Conservation (phyloP, 129 eudicot genomes). For the Chrysanthemum makinoi region DNA sequence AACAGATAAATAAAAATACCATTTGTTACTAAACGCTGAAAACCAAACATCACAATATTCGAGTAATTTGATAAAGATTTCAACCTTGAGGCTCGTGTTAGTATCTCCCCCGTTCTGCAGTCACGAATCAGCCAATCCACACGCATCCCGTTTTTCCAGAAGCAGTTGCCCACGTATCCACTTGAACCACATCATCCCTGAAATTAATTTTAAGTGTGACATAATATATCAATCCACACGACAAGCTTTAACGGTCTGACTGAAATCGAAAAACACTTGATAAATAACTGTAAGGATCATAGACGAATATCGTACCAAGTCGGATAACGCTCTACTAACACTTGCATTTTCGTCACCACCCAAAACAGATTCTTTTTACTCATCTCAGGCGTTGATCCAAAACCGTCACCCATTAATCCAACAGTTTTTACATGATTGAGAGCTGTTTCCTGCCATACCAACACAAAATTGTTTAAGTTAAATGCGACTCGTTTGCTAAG, state of each 20-base stretch:
- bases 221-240: constrained; percentile 17
- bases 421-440: constrained; percentile 88
- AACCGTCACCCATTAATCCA: constrained; percentile 87
- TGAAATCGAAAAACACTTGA: neutral
- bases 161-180: constrained; percentile 97
- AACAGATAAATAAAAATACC: constrained; percentile 9
- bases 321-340: constrained; percentile 87
- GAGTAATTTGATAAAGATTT: neutral
- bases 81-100: constrained; percentile 93
- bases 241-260: neutral
- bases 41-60: neutral
- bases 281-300: too few species aligned
- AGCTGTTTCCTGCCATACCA: constrained; percentile 83
- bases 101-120: constrained; percentile 69
- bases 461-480: constrained; percentile 14
- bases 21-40: neutral
- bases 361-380: constrained; percentile 83
- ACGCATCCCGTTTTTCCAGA: constrained; percentile 98
- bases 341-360: constrained; percentile 99
- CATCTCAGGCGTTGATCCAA: constrained; percentile 99
- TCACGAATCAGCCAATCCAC: constrained; percentile 97
- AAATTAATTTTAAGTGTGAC: neutral
- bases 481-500: neutral
- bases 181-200: constrained; percentile 99
- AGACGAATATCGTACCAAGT: constrained; percentile 58